Evolutionary conservation across 164 flowering plant genomes (phyloP), one percentile per base, ranked within the genome.

Genomic region (Stephania japonica): DNA sequence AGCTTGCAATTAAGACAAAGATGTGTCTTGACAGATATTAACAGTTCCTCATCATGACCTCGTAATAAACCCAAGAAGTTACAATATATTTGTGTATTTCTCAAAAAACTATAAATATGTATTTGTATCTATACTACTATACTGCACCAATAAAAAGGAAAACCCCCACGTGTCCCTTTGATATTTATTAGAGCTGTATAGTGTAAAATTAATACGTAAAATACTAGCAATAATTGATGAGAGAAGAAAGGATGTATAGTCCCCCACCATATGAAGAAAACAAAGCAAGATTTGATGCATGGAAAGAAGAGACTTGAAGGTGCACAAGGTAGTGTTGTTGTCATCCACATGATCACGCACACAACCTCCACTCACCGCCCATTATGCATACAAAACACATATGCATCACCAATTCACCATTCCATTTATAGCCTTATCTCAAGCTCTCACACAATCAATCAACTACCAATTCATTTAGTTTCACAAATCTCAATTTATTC

Each of bases 201-300:
- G 19, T 59, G 64, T 59, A 59, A 59, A 59, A 59, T 32, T 32
- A 32, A 32, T 32, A 24, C 64, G 21, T 59, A n/a, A 59, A 59
- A 59, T 59, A 59, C 5, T n/a, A 4, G 64, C 25, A 59, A 59
- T 59, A 5, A 59, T 59, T 59, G 64, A 21, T 59, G 64, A 59
- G 9, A 19, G 64, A 59, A 18, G 64, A 19, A 24, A 59, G 6
- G 5, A 32, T 32, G 38, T 32, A 32, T 32, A 32, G 38, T 32
- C 38, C 64, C 64, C 23, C 64, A n/a, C 24, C 64, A 59, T 32
- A 32, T 32, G 38, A 32, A 32, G 38, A 59, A 7, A n/a, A 59
- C 26, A 16, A 42, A 42, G 44, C 44, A 68, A 68, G 64, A 59
- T 59, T 68, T 68, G 73, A 53, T 16, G 64, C 65, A 70, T 27